Conservation (phyloP, 352 stramenopile genomes). For the Phytophthora palmivora region DNA sequence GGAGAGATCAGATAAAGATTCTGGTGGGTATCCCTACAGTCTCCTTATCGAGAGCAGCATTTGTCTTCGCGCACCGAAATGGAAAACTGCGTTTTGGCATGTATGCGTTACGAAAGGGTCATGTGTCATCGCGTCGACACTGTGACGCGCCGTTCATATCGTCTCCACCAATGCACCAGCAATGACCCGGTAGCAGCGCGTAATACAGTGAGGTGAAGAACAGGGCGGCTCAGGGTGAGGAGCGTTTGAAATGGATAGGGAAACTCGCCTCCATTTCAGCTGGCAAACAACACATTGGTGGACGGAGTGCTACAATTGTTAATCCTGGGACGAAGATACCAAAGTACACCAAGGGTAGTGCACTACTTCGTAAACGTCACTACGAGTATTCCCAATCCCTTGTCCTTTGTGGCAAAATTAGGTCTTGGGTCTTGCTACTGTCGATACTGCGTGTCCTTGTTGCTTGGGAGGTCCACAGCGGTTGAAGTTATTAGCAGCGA, state of each 20-base stretch:
- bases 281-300: neutral
- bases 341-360: too few relatives aligned
- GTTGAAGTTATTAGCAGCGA: slow-evolving; percentile 14
- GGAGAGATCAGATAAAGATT: too few relatives aligned
- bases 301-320: slow-evolving; percentile 11
- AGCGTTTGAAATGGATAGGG: slow-evolving; percentile 11
- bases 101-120: slow-evolving; percentile 9
- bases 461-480: slow-evolving; percentile 4
- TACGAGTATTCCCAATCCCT: too few relatives aligned
- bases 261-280: neutral
- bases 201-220: too few relatives aligned
- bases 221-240: neutral
- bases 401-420: neutral
- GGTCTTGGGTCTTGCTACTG: too few relatives aligned
- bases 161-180: neutral
- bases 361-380: too few relatives aligned
- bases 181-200: neutral
- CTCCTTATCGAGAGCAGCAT: slow-evolving; percentile 6
- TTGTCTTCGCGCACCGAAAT: slow-evolving; percentile 16
- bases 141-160: too few relatives aligned
- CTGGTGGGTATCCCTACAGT: too few relatives aligned
- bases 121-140: neutral
- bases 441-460: slow-evolving; percentile 7
- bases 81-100: slow-evolving; percentile 11
- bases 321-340: slow-evolving; percentile 1